phyloP scores from a whole-genome alignment of 2,329 filamentous ascomycete genomes.

The Paramyrothecium roridum region DNA sequence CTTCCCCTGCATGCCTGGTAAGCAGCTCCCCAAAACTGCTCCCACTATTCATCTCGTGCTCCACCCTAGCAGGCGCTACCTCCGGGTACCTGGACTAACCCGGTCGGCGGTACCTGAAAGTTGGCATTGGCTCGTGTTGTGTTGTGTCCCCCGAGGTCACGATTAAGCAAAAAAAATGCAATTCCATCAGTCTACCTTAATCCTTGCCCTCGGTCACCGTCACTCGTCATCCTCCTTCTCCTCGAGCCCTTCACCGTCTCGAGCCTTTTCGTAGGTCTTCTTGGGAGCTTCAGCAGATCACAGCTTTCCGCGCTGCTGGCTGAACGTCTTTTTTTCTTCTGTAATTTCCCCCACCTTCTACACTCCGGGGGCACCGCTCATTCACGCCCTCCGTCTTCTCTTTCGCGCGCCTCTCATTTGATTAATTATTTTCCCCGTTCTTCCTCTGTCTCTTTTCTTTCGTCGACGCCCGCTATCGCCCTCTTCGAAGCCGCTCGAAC shows the following conservation, averaged over 20 bases:
- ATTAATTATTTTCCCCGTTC: neutral
- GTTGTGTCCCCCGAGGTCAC: neutral
- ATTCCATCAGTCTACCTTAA: neutral
- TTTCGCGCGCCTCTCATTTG: neutral
- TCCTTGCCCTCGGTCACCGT: neutral
- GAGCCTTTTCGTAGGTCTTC: neutral
- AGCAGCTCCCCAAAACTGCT: neutral
- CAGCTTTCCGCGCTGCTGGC: slow-evolving; percentile 3
- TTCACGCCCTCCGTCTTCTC: neutral
- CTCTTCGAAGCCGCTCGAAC: too few relatives aligned
- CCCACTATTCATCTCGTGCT: neutral
- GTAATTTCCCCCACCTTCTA: neutral
- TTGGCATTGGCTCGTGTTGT: neutral
- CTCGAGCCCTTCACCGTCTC: neutral
- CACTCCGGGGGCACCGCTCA: neutral
- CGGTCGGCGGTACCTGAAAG: neutral
- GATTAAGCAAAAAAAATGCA: neutral
- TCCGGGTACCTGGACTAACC: neutral
- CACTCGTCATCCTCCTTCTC: neutral
- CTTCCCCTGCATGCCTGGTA: neutral
- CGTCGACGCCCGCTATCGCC: too few relatives aligned
- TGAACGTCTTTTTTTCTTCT: neutral
- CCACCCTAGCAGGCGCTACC: neutral
- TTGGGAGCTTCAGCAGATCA: neutral
- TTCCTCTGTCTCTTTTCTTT: neutral